phyloP scores from a whole-genome alignment of 2,329 filamentous ascomycete genomes.

The Diaporthe sp. region DNA sequence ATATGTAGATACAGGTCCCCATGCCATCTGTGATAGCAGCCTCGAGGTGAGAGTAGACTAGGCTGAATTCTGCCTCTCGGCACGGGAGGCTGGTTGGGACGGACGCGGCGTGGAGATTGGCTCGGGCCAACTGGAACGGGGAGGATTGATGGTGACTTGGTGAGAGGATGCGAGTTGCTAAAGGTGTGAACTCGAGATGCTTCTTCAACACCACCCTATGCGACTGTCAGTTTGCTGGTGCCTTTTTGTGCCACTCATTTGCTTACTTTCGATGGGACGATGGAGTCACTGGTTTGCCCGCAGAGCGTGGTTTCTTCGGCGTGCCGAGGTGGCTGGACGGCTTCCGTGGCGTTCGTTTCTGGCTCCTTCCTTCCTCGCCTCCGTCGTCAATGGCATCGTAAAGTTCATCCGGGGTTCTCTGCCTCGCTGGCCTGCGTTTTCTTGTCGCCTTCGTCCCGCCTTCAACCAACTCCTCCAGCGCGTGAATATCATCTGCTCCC shows the following conservation, averaged over 20 bases:
- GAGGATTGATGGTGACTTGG: conserved; percentile 82
- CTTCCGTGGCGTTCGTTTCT: conserved; percentile 53
- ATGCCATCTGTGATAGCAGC: conserved; percentile 94
- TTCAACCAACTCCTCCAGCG: conserved; percentile 77
- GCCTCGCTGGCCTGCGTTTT: conserved; percentile 55
- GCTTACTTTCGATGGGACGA: conserved; percentile 57
- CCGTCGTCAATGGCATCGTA: conserved; percentile 50
- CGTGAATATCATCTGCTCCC: conserved; percentile 73
- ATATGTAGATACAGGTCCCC: conserved; percentile 98
- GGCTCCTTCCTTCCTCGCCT: conserved; percentile 52
- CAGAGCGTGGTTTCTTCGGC: conserved; percentile 70
- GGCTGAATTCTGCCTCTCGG: conserved; percentile 90
- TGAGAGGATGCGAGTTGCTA: conserved; percentile 89
- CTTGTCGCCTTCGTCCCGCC: conserved; percentile 80
- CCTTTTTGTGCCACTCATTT: conserved; percentile 57
- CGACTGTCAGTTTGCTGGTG: conserved; percentile 45
- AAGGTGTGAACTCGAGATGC: conserved; percentile 92
- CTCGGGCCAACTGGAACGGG: conserved; percentile 92
- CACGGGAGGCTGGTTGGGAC: conserved; percentile 92
- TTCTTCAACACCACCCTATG: conserved; percentile 81
- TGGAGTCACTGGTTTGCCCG: conserved; percentile 58
- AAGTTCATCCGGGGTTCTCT: conserved; percentile 49
- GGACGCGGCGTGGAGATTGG: conserved; percentile 91
- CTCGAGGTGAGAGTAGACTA: conserved; percentile 94
- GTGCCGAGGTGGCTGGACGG: conserved; percentile 57